Evolutionary conservation across 768 basidiomycete genomes (phyloP), one percentile per base, ranked within the genome.

Genomic region (Russula sp.): DNA sequence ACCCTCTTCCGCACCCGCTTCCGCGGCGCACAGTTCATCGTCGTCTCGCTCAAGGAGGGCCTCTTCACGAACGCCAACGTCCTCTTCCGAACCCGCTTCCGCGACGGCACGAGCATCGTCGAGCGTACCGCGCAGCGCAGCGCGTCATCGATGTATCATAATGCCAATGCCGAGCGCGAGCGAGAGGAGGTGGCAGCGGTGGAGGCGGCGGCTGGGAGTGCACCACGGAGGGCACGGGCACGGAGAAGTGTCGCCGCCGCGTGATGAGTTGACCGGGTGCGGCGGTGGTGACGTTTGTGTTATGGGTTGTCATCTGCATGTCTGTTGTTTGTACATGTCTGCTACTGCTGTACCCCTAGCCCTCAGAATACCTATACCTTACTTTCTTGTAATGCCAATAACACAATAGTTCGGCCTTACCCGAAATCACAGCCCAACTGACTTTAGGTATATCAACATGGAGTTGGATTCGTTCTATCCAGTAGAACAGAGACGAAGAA

Each of bases 41-140:
- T 98, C 53, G 96, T 98, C 60, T 92, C 88, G 20, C 78, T 98
- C 59, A 98, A 98, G 74, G 97, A 98, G 69, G 96, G 96, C 6
- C 78, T 98, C 48, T 98, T 98, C 76, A 93, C 93, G 9, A 98
- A 98, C 68, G 97, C 96, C 42, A 98, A 99, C 69, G 95, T 94
- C 13, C 77, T 98, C 36, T 99, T 98, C 80, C 82, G 87, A 38
- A 89, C 95, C 14, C 83, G 90, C 56, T 98, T 98, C 79, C 80
- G 92, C 35, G 94, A 99, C 69, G 96, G 95, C 3, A 98, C 94
- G 5, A 90, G 87, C 25, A 79, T 96, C 56, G 93, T 96, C 29
- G 91, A 96, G 71, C 78, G 89, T 56, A 90, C 88, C 0, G 84
- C 78, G 9, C 82, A 87, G 66, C 75, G 87, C 65, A 83, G 84